These are phyloP conservation scores for Ascosphaera aggregata DNA, from an alignment of 2,329 filamentous ascomycete genomes.

Conservation along the genomic window DNA sequence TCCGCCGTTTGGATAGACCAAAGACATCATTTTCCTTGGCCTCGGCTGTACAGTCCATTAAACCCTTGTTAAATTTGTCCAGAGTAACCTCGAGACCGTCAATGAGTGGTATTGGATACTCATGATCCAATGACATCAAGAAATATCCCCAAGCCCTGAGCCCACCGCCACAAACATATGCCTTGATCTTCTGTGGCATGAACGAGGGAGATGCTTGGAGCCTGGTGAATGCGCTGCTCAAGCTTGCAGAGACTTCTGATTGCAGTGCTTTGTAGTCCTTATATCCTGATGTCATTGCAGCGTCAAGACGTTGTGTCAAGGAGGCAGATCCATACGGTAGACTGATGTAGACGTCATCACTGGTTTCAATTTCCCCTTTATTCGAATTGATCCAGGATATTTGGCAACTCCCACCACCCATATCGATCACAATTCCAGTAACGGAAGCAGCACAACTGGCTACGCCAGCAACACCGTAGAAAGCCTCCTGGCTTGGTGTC, in stretches of 20 bases:
- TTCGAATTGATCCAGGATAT: slow-evolving; percentile 40
- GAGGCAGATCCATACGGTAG: slow-evolving; percentile 50
- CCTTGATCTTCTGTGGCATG: slow-evolving; percentile 15
- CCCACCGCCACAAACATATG: slow-evolving; percentile 68
- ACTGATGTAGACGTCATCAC: slow-evolving; percentile 34
- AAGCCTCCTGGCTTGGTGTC: slow-evolving; percentile 56
- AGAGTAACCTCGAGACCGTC: slow-evolving; percentile 51
- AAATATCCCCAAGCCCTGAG: slow-evolving; percentile 83
- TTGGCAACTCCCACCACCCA: slow-evolving; percentile 55
- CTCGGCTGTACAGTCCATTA: background rate
- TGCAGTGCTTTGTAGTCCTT: slow-evolving; percentile 26
- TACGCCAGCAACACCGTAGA: slow-evolving; percentile 63
- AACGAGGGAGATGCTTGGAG: slow-evolving; percentile 23
- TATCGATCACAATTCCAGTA: slow-evolving; percentile 64
- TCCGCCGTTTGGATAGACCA: slow-evolving; percentile 57
- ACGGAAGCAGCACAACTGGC: slow-evolving; percentile 48
- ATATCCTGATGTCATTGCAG: slow-evolving; percentile 20
- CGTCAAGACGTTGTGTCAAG: slow-evolving; percentile 30
- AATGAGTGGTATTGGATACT: slow-evolving; percentile 66
- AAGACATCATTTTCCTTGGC: slow-evolving; percentile 22
- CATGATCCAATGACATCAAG: slow-evolving; percentile 52
- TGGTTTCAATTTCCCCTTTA: slow-evolving; percentile 27
- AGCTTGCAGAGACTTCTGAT: slow-evolving; percentile 30
- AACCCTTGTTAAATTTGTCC: slow-evolving; percentile 5
- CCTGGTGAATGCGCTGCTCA: slow-evolving; percentile 35